These are phyloP conservation scores for Calendula officinalis DNA, from an alignment of 129 eudicot genomes.

Conservation along the genomic window DNA sequence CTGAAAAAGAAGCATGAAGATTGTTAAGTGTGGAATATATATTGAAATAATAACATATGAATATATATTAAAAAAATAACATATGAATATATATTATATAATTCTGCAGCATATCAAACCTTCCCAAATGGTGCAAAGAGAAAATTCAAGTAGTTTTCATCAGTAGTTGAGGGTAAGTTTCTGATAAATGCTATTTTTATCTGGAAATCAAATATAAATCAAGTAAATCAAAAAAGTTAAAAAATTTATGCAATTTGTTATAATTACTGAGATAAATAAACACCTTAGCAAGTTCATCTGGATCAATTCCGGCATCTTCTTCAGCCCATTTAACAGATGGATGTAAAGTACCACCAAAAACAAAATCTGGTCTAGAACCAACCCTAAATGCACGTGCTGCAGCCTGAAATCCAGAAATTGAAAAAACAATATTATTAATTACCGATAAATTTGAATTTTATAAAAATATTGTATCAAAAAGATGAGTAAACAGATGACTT, in stretches of 20 bases:
- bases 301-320: slow-evolving; percentile 59
- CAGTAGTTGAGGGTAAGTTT: slow-evolving; percentile 58
- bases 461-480: too few relatives aligned
- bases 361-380: slow-evolving; percentile 60
- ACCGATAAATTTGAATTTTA: too few relatives aligned
- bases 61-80: background rate
- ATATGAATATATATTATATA: too few relatives aligned
- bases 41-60: background rate
- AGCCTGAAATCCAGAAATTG: slow-evolving; percentile 59
- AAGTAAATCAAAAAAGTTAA: slow-evolving; percentile 2
- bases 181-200: too few relatives aligned
- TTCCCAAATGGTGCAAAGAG: slow-evolving; percentile 65
- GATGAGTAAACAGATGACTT: slow-evolving; percentile 34
- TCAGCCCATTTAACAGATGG: too few relatives aligned
- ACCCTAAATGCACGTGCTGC: slow-evolving; percentile 79
- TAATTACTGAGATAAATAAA: slow-evolving; percentile 7
- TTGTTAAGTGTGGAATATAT: slow-evolving; percentile 12
- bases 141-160: slow-evolving; percentile 62
- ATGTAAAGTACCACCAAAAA: slow-evolving; percentile 58
- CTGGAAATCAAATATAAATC: slow-evolving; percentile 64
- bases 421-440: slow-evolving; percentile 42
- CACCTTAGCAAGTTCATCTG: slow-evolving; percentile 74
- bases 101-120: slow-evolving; percentile 35
- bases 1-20: slow-evolving; percentile 44
- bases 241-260: background rate